Evolutionary conservation across 495 filamentous ascomycete species (phyloP).

Genomic region (Penicillium canescens): DNA sequence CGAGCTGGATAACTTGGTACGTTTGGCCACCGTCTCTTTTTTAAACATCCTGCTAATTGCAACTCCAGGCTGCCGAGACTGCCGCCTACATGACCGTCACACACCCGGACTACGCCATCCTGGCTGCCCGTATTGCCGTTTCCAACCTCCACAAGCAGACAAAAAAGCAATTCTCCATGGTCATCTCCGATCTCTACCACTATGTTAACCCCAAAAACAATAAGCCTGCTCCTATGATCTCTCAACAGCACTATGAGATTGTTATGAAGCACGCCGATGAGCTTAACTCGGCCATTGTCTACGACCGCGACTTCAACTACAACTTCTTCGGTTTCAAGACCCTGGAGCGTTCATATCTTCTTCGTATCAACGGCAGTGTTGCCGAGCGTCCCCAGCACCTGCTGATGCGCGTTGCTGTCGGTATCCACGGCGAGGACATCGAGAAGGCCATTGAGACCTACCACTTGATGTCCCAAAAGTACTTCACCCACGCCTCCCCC

Average conservation of each 20-base stretch:
- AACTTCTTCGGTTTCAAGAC: constrained; percentile 99
- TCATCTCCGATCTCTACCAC: constrained; percentile 90
- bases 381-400: constrained; percentile 97
- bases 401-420: constrained; percentile 98
- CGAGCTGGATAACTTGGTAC: constrained; percentile 93
- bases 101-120: constrained; percentile 98
- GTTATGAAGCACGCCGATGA: constrained; percentile 95
- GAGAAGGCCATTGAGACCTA: constrained; percentile 96
- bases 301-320: constrained; percentile 99
- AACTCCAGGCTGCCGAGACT: constrained; percentile 85
- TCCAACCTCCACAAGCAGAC: constrained; percentile 99
- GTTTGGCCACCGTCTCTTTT: constrained; percentile 23
- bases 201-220: constrained; percentile 95
- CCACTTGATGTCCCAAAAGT: constrained; percentile 95
- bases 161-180: constrained; percentile 97
- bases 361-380: constrained; percentile 89
- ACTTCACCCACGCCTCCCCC: constrained; percentile 96
- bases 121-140: constrained; percentile 96
- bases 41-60: constrained; percentile 11
- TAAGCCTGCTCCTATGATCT: constrained; percentile 87
- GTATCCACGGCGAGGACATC: constrained; percentile 92
- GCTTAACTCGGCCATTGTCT: constrained; percentile 97
- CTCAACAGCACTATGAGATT: constrained; percentile 79
- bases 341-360: constrained; percentile 92
- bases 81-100: constrained; percentile 99